phyloP scores from a whole-genome alignment of 768 basidiomycete genomes.

The Leccinum subgranulosum region DNA sequence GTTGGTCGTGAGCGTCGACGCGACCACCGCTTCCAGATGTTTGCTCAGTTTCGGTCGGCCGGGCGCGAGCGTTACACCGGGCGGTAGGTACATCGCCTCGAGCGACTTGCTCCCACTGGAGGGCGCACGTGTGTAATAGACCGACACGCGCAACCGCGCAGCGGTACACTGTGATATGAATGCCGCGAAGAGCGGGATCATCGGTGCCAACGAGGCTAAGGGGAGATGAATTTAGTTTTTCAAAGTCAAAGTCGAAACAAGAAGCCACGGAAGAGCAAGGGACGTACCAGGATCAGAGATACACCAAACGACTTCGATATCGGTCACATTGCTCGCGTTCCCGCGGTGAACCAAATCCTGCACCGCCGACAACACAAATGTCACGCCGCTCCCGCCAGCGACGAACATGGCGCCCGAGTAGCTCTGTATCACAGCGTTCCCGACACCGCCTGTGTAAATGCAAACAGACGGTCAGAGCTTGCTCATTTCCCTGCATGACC shows the following conservation, averaged over 20 bases:
- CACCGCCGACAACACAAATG: conserved; percentile 60
- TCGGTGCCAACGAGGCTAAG: conserved; percentile 43
- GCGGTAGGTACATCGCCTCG: conserved; percentile 32
- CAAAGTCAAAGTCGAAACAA: neutral
- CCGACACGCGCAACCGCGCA: conserved; percentile 46
- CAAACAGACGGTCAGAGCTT: neutral
- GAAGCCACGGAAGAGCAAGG: neutral
- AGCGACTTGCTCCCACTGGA: conserved; percentile 2
- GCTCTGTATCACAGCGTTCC: conserved; percentile 60
- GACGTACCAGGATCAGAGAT: conserved; percentile 51
- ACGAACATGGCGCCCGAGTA: conserved; percentile 68
- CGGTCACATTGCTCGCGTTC: conserved; percentile 51
- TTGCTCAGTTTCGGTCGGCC: conserved; percentile 52
- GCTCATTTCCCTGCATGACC: neutral
- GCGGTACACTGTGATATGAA: conserved; percentile 44
- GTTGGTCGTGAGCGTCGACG: conserved; percentile 32
- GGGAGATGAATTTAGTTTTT: neutral
- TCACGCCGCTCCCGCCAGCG: conserved; percentile 75
- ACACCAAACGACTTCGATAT: conserved; percentile 68
- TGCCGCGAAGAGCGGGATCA: conserved; percentile 46
- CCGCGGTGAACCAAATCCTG: conserved; percentile 56
- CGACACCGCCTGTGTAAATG: conserved; percentile 45
- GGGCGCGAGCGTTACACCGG: conserved; percentile 43
- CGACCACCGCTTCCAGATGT: conserved; percentile 44
- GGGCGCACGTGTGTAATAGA: conserved; percentile 55